Percentiles rank a stretch among this genome's conserved stretches.
phyloP scores from a whole-genome alignment of 306 rosid species.

The Luffa acutangula region DNA sequence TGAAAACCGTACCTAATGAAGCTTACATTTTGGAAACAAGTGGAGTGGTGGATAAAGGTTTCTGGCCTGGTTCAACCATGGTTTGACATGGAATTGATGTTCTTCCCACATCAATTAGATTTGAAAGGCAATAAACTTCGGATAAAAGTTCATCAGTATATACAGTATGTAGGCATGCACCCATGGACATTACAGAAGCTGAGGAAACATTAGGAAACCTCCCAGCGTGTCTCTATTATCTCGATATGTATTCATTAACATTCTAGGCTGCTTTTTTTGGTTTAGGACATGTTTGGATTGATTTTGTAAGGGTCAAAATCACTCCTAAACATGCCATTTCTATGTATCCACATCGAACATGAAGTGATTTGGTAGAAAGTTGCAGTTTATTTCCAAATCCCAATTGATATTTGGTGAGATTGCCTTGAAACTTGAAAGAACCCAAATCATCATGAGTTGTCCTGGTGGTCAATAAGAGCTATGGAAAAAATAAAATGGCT shows the following conservation, averaged over 20 bases:
- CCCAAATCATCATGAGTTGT: background rate
- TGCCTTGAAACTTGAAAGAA: background rate
- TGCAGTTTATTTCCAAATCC: background rate
- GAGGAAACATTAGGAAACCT: background rate
- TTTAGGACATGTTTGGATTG: too few relatives aligned
- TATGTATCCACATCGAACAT: too few relatives aligned
- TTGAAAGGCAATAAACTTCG: background rate
- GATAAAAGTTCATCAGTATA: background rate
- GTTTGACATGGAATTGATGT: background rate
- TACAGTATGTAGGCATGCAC: background rate
- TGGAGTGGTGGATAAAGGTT: background rate
- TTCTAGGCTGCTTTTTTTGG: background rate
- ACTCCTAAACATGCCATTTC: too few relatives aligned
- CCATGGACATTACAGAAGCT: background rate
- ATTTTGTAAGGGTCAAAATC: too few relatives aligned
- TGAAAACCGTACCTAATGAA: background rate
- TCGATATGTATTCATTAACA: background rate
- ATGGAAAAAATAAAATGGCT: too few relatives aligned
- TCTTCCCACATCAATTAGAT: background rate
- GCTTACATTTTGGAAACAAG: background rate
- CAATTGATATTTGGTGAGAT: background rate
- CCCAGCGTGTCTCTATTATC: background rate
- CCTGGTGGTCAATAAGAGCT: too few relatives aligned
- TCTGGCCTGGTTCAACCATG: background rate
- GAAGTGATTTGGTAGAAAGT: background rate